Conservation (phyloP, 441 rosid genomes). For the Rhodomyrtus psidioides region DNA sequence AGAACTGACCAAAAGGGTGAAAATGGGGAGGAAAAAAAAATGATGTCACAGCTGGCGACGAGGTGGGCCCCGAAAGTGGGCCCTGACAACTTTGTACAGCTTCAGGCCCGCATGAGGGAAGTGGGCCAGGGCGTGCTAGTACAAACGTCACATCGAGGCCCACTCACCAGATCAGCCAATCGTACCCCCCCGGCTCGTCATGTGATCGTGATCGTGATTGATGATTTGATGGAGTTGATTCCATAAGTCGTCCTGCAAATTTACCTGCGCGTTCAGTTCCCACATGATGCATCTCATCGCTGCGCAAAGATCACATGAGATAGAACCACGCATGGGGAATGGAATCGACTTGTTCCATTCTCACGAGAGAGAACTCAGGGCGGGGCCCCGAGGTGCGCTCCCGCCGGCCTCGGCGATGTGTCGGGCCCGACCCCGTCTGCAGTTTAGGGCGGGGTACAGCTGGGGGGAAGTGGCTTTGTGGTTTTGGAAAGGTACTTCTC, state of each 20-base stretch:
- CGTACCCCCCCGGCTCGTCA: not conserved
- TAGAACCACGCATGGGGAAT: not conserved
- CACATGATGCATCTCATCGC: not conserved
- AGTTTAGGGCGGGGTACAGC: not conserved
- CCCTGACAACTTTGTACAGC: not conserved
- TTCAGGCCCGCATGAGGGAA: not conserved
- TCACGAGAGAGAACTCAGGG: not conserved
- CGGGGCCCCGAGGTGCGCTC: not conserved
- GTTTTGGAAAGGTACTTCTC: not conserved
- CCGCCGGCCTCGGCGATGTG: not conserved
- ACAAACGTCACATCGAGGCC: not conserved
- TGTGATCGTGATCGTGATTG: not conserved
- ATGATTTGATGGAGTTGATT: not conserved
- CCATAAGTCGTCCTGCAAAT: not conserved
- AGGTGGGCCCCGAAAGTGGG: not conserved
- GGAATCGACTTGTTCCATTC: not conserved
- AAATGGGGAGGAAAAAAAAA: not conserved
- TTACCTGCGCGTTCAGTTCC: not conserved
- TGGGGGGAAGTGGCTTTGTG: not conserved
- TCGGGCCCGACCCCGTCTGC: not conserved
- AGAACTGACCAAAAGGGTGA: not conserved
- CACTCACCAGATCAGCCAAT: not conserved
- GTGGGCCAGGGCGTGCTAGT: not conserved
- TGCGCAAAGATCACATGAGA: not conserved
- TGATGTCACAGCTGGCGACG: not conserved